phyloP scores from a whole-genome alignment of 1,284 basidiomycete species.

The Cutaneotrichosporon dermatis region DNA sequence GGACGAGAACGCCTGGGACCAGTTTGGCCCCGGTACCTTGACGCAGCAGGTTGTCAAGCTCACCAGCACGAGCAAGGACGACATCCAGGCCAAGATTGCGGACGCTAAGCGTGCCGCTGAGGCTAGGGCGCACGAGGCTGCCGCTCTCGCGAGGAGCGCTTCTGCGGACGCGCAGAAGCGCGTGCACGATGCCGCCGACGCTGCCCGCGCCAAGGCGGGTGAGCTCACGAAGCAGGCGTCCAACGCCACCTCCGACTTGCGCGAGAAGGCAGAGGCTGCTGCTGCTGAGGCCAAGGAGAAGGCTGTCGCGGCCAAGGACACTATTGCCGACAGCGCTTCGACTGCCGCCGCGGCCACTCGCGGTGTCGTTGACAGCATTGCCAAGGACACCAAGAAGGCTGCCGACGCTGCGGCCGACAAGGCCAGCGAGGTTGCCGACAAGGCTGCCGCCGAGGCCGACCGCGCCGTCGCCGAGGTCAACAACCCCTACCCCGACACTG shows the following conservation, averaged over 20 bases:
- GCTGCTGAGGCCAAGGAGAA: slow-evolving; percentile 20
- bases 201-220: slow-evolving; percentile 11
- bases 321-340: slow-evolving; percentile 9
- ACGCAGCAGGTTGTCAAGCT: slow-evolving; percentile 55
- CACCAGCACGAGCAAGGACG: slow-evolving; percentile 51
- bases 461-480: slow-evolving; percentile 1
- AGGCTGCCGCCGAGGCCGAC: slow-evolving; percentile 11
- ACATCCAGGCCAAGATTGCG: slow-evolving; percentile 25
- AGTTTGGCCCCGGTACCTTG: slow-evolving; percentile 54
- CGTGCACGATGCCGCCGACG: slow-evolving; percentile 23
- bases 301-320: slow-evolving; percentile 22
- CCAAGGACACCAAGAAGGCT: slow-evolving; percentile 18
- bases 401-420: slow-evolving; percentile 7
- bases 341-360: slow-evolving; percentile 5
- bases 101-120: slow-evolving; percentile 43
- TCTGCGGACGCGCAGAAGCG: slow-evolving; percentile 25
- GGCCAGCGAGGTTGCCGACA: slow-evolving; percentile 22
- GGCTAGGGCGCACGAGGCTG: slow-evolving; percentile 45
- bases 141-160: slow-evolving; percentile 35
- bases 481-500: slow-evolving; percentile 35
- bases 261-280: slow-evolving; percentile 27
- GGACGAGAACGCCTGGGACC: slow-evolving; percentile 71
- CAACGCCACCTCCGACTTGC: slow-evolving; percentile 21
- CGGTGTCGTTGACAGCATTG: slow-evolving; percentile 29
- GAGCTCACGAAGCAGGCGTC: slow-evolving; percentile 8